Conservation (phyloP, 495 filamentous ascomycete species). For the Xylaria venustula region DNA sequence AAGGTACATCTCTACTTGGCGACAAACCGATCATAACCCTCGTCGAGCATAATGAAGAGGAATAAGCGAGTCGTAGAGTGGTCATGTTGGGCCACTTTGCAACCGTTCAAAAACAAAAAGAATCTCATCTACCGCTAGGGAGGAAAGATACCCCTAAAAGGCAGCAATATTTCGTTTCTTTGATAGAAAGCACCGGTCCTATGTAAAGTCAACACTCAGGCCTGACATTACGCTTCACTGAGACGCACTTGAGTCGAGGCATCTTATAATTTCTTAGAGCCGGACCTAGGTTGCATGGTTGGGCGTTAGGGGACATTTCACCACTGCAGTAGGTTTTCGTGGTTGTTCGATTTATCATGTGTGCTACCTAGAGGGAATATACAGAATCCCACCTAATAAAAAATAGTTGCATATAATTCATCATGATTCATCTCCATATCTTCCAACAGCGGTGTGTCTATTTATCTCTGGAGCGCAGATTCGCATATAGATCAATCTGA, state of each 20-base stretch:
- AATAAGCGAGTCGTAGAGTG: slow-evolving; percentile 15
- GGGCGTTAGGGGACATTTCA: slow-evolving; percentile 6
- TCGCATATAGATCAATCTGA: too few species aligned
- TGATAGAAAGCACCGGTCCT: slow-evolving; percentile 13
- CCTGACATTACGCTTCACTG: slow-evolving; percentile 7
- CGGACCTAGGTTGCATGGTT: slow-evolving; percentile 15
- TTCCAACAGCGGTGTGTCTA: too few species aligned
- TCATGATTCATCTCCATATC: neutral
- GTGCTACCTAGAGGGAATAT: slow-evolving; percentile 9
- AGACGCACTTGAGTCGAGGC: slow-evolving; percentile 2
- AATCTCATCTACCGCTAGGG: neutral
- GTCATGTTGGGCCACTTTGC: neutral
- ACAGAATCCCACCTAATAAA: slow-evolving; percentile 11
- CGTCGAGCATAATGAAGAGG: slow-evolving; percentile 49
- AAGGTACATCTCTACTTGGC: slow-evolving; percentile 84
- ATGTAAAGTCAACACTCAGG: slow-evolving; percentile 12
- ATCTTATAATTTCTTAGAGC: slow-evolving; percentile 9
- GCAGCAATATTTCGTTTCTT: slow-evolving; percentile 3
- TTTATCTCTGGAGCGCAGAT: too few species aligned
- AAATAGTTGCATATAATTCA: slow-evolving; percentile 12
- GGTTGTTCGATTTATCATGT: slow-evolving; percentile 7
- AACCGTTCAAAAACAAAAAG: neutral
- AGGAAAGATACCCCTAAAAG: neutral
- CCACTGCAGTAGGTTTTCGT: neutral
- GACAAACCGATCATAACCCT: slow-evolving; percentile 80